These are phyloP conservation scores for Boletus edulis DNA, from an alignment of 768 basidiomycete genomes.

Conservation along the genomic window DNA sequence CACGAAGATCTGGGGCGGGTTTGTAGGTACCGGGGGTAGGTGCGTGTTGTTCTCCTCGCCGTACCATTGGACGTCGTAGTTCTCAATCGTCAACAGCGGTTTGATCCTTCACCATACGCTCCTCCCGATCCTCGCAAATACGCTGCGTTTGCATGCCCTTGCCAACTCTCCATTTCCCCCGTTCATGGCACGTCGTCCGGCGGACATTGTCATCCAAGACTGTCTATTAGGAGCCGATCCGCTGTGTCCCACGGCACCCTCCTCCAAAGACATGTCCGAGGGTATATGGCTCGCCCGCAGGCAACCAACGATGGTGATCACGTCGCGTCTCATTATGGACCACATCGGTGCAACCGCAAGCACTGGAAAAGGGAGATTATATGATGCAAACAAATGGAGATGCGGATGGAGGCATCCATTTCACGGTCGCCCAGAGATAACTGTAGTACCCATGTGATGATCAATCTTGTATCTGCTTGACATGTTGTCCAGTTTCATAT, in stretches of 20 bases:
- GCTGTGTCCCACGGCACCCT: slow-evolving; percentile 30
- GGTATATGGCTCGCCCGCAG: slow-evolving; percentile 8
- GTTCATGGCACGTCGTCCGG: slow-evolving; percentile 30
- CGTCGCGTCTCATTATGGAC: slow-evolving; percentile 42
- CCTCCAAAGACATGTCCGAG: slow-evolving; percentile 1
- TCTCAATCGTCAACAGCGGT: slow-evolving; percentile 28
- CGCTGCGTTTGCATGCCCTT: slow-evolving; percentile 33
- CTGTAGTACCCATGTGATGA: slow-evolving; percentile 32
- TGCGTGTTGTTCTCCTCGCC: not conserved
- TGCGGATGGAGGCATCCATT: slow-evolving; percentile 48
- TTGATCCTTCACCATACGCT: slow-evolving; percentile 39
- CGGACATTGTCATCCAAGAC: slow-evolving; percentile 42
- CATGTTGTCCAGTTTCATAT: not conserved
- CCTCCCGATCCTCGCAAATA: slow-evolving; percentile 33
- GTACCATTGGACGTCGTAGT: not conserved
- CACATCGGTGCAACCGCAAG: slow-evolving; percentile 40
- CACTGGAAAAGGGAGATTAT: slow-evolving; percentile 31
- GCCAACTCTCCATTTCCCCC: slow-evolving; percentile 26
- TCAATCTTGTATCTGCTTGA: not conserved
- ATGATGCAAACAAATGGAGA: slow-evolving; percentile 37
- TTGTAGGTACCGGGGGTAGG: slow-evolving; percentile 44
- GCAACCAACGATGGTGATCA: slow-evolving; percentile 35
- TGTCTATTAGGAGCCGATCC: slow-evolving; percentile 40
- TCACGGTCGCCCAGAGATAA: slow-evolving; percentile 36
- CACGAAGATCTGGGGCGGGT: slow-evolving; percentile 34